These are phyloP conservation scores for Wickerhamiella occidentalis DNA, from an alignment of 805 yeast genomes.

Conservation along the genomic window DNA sequence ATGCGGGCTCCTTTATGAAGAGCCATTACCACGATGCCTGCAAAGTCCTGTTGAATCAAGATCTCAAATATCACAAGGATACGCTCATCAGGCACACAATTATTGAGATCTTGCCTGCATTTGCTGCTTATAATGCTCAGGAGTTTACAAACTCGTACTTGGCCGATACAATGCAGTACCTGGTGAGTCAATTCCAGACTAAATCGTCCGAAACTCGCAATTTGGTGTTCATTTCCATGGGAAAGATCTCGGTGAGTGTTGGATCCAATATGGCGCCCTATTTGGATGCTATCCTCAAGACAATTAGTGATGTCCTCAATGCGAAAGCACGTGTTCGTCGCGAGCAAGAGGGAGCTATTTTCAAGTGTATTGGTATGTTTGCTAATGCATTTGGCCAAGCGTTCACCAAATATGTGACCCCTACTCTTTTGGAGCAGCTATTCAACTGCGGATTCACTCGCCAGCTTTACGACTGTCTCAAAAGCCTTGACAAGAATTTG, in stretches of 20 bases:
- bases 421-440: conserved; percentile 67
- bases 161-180: conserved; percentile 65
- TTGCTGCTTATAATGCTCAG: conserved; percentile 66
- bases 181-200: conserved; percentile 51
- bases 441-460: conserved; percentile 74
- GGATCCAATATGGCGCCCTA: conserved; percentile 78
- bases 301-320: conserved; percentile 61
- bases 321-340: conserved; percentile 48
- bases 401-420: conserved; percentile 72
- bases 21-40: conserved; percentile 66
- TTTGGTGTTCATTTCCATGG: conserved; percentile 67
- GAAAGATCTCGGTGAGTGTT: conserved; percentile 66
- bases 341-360: conserved; percentile 73
- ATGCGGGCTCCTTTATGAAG: conserved; percentile 60
- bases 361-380: conserved; percentile 75
- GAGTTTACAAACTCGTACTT: conserved; percentile 69
- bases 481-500: conserved; percentile 53
- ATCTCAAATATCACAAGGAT: conserved; percentile 66
- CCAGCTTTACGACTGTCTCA: conserved; percentile 65
- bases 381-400: conserved; percentile 90
- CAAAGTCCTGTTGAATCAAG: conserved; percentile 44
- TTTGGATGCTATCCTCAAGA: conserved; percentile 74
- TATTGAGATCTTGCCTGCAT: conserved; percentile 67
- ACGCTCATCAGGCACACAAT: conserved; percentile 70
- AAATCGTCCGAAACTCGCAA: conserved; percentile 67